Conservation (phyloP, 2,329 filamentous ascomycete genomes). For the Beauveria brongniartii region DNA sequence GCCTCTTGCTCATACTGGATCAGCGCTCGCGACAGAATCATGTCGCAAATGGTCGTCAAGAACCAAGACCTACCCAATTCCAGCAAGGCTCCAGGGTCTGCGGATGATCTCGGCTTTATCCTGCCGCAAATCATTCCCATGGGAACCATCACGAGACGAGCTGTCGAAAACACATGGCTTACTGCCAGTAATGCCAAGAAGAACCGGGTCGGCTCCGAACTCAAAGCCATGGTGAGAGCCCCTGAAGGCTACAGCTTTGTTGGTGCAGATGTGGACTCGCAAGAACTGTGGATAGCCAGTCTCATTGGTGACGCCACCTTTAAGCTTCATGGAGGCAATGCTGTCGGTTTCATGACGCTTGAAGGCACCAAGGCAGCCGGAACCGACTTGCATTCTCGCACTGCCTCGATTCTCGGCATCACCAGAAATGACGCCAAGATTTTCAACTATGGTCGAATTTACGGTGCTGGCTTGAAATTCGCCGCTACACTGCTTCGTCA, state of each 20-base stretch:
- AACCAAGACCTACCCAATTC: constrained; percentile 47
- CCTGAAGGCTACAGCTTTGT: constrained; percentile 89
- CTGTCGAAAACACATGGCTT: constrained; percentile 97
- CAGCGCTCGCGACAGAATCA: constrained; percentile 86
- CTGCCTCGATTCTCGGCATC: constrained; percentile 85
- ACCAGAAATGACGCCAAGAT: constrained; percentile 93
- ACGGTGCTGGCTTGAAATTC: constrained; percentile 94
- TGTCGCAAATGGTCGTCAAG: constrained; percentile 91
- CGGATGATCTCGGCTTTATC: constrained; percentile 59
- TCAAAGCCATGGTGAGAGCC: constrained; percentile 94
- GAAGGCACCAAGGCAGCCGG: constrained; percentile 92
- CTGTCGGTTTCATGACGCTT: constrained; percentile 97
- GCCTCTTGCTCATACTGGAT: constrained; percentile 99
- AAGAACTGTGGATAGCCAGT: constrained; percentile 97
- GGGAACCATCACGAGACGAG: constrained; percentile 90
- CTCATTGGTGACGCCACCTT: constrained; percentile 92
- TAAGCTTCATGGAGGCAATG: constrained; percentile 89
- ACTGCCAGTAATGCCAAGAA: constrained; percentile 95
- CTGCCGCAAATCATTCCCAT: constrained; percentile 94
- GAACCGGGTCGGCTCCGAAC: constrained; percentile 90
- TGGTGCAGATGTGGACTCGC: constrained; percentile 92
- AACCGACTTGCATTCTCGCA: constrained; percentile 90
- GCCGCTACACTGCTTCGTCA: constrained; percentile 83
- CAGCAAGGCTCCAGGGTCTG: constrained; percentile 16
- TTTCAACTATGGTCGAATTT: constrained; percentile 98